phyloP scores from a whole-genome alignment of 129 eudicot genomes.

The Erigeron canadensis region DNA sequence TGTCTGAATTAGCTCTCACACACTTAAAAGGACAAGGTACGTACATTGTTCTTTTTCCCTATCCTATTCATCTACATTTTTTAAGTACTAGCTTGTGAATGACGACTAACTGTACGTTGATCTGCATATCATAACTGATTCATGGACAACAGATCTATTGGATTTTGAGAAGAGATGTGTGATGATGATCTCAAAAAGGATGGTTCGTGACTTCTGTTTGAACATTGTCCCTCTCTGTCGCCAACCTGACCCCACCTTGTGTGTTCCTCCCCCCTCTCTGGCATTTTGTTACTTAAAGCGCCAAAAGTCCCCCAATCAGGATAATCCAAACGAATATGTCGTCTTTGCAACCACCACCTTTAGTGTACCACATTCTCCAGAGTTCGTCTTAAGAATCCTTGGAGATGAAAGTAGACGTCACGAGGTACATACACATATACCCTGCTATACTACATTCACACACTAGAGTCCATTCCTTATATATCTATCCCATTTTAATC shows the following conservation, averaged over 20 bases:
- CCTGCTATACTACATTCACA: background rate
- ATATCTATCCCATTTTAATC: background rate
- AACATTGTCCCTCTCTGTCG: background rate
- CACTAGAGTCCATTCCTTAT: background rate
- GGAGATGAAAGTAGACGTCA: slow-evolving; percentile 5
- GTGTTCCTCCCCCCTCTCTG: background rate
- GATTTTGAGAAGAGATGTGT: too few relatives aligned
- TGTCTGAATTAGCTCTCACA: background rate
- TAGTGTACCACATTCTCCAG: background rate
- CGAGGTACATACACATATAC: too few relatives aligned
- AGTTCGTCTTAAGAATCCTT: background rate
- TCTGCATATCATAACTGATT: background rate
- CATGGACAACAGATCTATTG: background rate
- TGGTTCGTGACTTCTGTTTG: background rate
- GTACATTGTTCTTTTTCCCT: background rate
- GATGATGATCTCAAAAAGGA: too few relatives aligned
- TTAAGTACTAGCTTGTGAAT: background rate
- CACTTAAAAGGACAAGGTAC: background rate
- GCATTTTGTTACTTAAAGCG: too few relatives aligned
- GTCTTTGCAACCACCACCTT: background rate
- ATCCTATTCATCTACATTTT: too few relatives aligned
- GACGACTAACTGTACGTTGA: background rate
- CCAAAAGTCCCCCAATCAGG: background rate
- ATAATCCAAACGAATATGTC: background rate
- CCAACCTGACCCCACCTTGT: too few relatives aligned